Percentiles rank a stretch among this genome's conserved stretches.
These are phyloP conservation scores for Geotrichum macrosporum DNA, from an alignment of 1,139 yeast species.

Conservation along the genomic window DNA sequence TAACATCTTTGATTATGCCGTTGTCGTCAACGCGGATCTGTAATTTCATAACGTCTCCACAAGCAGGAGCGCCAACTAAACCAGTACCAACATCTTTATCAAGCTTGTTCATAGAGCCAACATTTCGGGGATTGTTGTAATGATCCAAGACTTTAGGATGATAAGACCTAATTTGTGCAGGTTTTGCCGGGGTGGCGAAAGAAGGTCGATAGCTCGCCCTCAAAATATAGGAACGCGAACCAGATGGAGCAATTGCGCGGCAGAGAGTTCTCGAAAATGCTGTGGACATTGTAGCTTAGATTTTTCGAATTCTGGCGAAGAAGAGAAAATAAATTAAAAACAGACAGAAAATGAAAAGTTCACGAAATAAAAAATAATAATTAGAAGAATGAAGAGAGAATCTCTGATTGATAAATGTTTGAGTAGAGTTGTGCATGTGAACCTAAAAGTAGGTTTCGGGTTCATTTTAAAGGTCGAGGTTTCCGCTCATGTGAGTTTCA, in stretches of 20 bases:
- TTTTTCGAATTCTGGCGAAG: too few species aligned
- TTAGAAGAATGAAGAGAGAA: too few species aligned
- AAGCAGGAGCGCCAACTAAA: conserved; percentile 94
- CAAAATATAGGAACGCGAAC: background rate
- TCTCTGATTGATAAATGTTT: too few species aligned
- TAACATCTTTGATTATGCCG: conserved; percentile 89
- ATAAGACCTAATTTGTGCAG: conserved; percentile 25
- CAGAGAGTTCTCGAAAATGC: background rate
- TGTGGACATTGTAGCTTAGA: too few species aligned
- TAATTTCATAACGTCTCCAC: conserved; percentile 98
- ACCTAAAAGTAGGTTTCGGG: too few species aligned
- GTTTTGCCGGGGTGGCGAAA: background rate
- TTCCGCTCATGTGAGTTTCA: too few species aligned
- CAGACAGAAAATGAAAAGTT: too few species aligned
- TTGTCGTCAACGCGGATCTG: conserved; percentile 91
- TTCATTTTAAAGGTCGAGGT: too few species aligned
- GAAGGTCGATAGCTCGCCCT: conserved; percentile 1
- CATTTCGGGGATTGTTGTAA: conserved; percentile 94
- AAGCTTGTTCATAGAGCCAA: conserved; percentile 82
- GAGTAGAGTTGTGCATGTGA: too few species aligned
- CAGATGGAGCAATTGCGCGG: background rate
- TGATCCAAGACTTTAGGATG: conserved; percentile 65
- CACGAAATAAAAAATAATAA: too few species aligned
- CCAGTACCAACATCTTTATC: conserved; percentile 90
- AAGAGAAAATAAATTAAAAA: too few species aligned